phyloP scores from a whole-genome alignment of 192 early-diverging fungal species.

The Umbelopsis isabellina region DNA sequence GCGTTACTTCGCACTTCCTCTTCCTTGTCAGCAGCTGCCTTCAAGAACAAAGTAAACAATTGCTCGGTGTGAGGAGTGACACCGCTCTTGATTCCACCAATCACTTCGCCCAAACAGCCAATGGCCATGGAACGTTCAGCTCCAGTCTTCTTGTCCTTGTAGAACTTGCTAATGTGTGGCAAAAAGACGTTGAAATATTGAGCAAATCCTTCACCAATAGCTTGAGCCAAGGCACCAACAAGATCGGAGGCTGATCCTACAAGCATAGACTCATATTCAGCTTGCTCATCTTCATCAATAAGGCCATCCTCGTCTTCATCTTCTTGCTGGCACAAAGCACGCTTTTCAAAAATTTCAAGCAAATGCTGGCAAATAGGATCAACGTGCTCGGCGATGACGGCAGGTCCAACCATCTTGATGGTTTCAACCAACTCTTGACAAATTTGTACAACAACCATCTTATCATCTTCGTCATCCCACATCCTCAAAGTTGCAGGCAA shows the following conservation, averaged over 20 bases:
- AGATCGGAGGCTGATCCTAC: conserved; percentile 82
- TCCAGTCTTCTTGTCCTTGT: conserved; percentile 67
- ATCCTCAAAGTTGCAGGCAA: conserved; percentile 72
- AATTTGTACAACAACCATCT: conserved; percentile 79
- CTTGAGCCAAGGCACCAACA: conserved; percentile 74
- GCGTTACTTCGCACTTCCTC: conserved; percentile 88
- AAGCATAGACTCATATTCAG: conserved; percentile 82
- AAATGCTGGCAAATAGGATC: conserved; percentile 40
- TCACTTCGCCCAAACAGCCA: conserved; percentile 84
- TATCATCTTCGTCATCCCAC: conserved; percentile 85
- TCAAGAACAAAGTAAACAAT: conserved; percentile 71
- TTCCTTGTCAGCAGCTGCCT: conserved; percentile 75
- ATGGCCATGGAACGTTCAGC: conserved; percentile 90
- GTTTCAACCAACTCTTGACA: conserved; percentile 73
- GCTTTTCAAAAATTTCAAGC: conserved; percentile 72
- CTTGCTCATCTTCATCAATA: conserved; percentile 82
- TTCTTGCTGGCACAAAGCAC: conserved; percentile 72
- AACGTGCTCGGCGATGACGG: conserved; percentile 54
- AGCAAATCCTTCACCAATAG: conserved; percentile 75
- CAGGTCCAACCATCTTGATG: conserved; percentile 78
- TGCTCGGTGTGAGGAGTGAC: conserved; percentile 62
- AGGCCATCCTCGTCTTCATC: conserved; percentile 66
- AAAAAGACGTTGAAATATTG: conserved; percentile 78
- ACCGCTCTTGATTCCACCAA: conserved; percentile 63
- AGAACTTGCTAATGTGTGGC: conserved; percentile 81